Percentiles rank a stretch among this genome's conserved stretches.
Conservation (phyloP, 306 rosid species). For the Cucurbita moschata region DNA sequence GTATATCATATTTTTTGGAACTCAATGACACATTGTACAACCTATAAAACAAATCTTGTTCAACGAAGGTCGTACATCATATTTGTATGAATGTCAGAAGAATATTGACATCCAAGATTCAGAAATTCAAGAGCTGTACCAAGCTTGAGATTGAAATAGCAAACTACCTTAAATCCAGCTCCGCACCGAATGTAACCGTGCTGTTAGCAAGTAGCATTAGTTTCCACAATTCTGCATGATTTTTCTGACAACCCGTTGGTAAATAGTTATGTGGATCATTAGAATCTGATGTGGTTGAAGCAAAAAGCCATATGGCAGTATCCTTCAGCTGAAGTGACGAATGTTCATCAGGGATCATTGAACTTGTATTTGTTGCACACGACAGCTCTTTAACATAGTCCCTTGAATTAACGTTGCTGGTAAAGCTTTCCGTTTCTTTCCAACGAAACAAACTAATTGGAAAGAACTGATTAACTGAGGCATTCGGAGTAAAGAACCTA, state of each 20-base stretch:
- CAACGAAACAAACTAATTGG: constrained; percentile 49
- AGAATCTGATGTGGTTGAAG: constrained; percentile 33
- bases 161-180: constrained; percentile 63
- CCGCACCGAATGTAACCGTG: constrained; percentile 37
- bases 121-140: background rate
- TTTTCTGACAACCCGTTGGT: constrained; percentile 23
- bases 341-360: constrained; percentile 18
- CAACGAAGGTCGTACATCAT: background rate
- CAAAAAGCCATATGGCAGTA: constrained; percentile 62
- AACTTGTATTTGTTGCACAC: constrained; percentile 32
- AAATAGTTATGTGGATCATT: constrained; percentile 17
- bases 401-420: constrained; percentile 21
- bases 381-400: constrained; percentile 33
- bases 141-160: background rate
- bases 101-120: background rate
- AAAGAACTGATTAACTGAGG: constrained; percentile 39
- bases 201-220: constrained; percentile 54
- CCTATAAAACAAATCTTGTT: too few relatives aligned
- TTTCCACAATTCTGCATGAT: constrained; percentile 45
- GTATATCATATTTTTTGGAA: background rate
- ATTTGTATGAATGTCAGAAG: background rate
- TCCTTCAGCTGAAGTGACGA: constrained; percentile 29
- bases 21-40: too few relatives aligned
- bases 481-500: constrained; percentile 37
- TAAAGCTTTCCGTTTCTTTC: constrained; percentile 22